phyloP scores from a whole-genome alignment of 2,329 filamentous ascomycete species.

The Alternaria solani region DNA sequence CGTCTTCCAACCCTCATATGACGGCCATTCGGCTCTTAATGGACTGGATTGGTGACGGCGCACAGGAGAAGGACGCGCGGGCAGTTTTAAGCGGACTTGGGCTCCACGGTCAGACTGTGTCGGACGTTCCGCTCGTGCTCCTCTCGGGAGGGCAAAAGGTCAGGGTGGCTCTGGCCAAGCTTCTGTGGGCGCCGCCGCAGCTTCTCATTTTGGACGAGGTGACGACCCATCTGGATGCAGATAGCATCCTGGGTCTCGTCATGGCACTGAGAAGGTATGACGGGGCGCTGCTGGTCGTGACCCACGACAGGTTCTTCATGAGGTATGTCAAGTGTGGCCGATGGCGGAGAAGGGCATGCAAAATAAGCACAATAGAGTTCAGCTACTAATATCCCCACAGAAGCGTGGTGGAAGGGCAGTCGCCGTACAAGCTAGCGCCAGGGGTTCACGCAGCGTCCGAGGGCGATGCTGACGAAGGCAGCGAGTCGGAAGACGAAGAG shows the following conservation, averaged over 20 bases:
- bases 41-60: slow-evolving; percentile 59
- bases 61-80: slow-evolving; percentile 73
- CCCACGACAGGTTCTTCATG: slow-evolving; percentile 84
- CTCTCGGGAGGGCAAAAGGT: slow-evolving; percentile 80
- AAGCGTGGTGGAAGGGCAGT: slow-evolving; percentile 71
- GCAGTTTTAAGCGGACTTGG: slow-evolving; percentile 73
- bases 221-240: slow-evolving; percentile 84
- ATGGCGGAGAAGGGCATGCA: not conserved
- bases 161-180: slow-evolving; percentile 69
- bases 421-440: slow-evolving; percentile 48
- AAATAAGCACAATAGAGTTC: slow-evolving; percentile 6
- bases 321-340: slow-evolving; percentile 53
- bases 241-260: slow-evolving; percentile 77
- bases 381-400: slow-evolving; percentile 48
- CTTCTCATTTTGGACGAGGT: slow-evolving; percentile 81
- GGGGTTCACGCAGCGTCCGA: slow-evolving; percentile 55
- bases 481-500: slow-evolving; percentile 56
- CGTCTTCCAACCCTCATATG: slow-evolving; percentile 59
- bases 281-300: slow-evolving; percentile 79
- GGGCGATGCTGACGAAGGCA: slow-evolving; percentile 53
- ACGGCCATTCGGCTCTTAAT: slow-evolving; percentile 73
- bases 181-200: slow-evolving; percentile 75
- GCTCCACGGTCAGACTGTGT: slow-evolving; percentile 72
- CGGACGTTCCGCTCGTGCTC: slow-evolving; percentile 75
- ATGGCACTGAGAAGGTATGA: slow-evolving; percentile 72